Conservation (phyloP, 2,329 filamentous ascomycete species). For the Calonectria fujianensis region DNA sequence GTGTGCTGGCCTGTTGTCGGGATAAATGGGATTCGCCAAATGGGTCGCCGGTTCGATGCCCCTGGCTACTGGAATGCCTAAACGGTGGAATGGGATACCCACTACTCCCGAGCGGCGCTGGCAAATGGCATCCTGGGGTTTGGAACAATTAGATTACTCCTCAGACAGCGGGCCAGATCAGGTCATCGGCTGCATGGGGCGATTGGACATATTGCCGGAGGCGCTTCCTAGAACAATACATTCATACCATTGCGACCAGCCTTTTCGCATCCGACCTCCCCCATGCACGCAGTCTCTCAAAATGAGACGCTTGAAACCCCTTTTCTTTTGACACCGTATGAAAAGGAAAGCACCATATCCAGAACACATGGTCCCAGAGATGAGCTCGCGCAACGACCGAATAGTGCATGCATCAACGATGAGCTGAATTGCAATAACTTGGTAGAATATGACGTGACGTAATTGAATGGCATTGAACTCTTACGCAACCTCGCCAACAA, state of each 20-base stretch:
- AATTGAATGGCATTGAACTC: neutral
- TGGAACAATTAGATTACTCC: neutral
- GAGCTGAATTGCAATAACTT: neutral
- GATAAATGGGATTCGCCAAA: neutral
- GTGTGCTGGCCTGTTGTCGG: neutral
- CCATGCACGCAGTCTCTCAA: neutral
- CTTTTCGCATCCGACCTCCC: neutral
- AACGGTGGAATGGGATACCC: neutral
- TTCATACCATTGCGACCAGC: neutral
- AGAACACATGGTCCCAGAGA: too few species aligned
- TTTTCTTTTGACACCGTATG: neutral
- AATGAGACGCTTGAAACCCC: neutral
- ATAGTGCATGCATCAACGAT: neutral
- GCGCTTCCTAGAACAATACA: neutral
- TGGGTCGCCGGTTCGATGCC: neutral
- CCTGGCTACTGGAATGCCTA: conserved; percentile 11
- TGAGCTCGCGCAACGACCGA: neutral
- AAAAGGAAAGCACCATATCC: neutral
- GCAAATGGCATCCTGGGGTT: neutral
- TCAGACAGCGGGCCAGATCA: neutral
- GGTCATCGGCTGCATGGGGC: neutral
- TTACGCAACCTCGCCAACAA: neutral
- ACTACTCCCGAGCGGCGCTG: neutral
- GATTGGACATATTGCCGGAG: neutral
- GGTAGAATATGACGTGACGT: too few species aligned